Conservation (phyloP, 2,329 filamentous ascomycete species). For the Biscogniauxia sp. region DNA sequence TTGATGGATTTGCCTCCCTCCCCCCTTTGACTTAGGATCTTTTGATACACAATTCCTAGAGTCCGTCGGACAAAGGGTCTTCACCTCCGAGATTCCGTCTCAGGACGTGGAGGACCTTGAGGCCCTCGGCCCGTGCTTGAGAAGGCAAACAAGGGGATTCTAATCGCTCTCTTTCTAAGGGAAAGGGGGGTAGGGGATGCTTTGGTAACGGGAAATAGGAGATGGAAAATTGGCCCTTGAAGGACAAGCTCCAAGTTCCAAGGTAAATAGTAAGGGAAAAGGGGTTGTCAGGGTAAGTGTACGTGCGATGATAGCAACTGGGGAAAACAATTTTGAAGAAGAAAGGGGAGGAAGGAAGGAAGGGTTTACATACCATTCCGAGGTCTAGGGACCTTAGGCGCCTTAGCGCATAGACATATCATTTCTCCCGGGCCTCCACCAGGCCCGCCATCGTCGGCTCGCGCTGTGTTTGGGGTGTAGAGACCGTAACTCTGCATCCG, state of each 20-base stretch:
- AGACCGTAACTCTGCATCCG: conserved; percentile 35
- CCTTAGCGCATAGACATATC: conserved; percentile 56
- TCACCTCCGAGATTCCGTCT: conserved; percentile 26
- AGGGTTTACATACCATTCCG: conserved; percentile 51
- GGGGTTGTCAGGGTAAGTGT: conserved; percentile 8
- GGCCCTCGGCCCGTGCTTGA: conserved; percentile 7
- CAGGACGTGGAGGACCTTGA: conserved; percentile 18
- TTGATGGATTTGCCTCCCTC: conserved; percentile 21
- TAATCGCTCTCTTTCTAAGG: background rate
- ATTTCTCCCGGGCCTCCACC: conserved; percentile 35
- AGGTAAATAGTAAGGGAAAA: conserved; percentile 13
- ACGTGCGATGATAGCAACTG: background rate
- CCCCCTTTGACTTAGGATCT: conserved; percentile 15
- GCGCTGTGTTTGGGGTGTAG: conserved; percentile 33
- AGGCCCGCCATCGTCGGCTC: conserved; percentile 9
- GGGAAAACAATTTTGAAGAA: conserved; percentile 4
- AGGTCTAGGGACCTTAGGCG: conserved; percentile 57
- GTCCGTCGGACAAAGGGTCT: conserved; percentile 24
- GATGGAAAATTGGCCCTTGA: background rate
- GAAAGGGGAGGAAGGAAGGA: background rate
- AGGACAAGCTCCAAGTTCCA: background rate
- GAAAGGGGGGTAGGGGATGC: background rate
- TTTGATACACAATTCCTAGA: conserved; percentile 15
- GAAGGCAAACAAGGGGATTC: background rate
- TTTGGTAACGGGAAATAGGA: background rate